Evolutionary conservation across 169 alveolate genomes (phyloP), one percentile per base, ranked within the genome.

Genomic region (Plasmodium reichenowi): DNA sequence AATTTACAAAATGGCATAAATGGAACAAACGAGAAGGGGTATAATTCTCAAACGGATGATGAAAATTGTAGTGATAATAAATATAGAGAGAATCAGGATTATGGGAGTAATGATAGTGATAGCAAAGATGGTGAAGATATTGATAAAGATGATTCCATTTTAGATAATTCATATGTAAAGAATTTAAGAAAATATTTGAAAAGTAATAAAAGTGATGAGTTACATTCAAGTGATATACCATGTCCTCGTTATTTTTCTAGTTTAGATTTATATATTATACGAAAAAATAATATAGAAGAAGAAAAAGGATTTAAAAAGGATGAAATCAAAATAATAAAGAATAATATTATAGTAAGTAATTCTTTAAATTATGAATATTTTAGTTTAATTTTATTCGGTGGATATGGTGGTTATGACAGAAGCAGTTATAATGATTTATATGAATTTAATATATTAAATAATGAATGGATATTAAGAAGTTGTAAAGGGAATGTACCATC

Each of bases 361-460:
- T 56, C 45, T 48, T 13, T 24, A 5, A 58, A 20, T 38, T 78
- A 78, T 24, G 89, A 78, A 66, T 66, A 66, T 66, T 78, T 78
- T 24, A 78, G 89, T 58, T 68, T 78, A n/a, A 78, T 78, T 38
- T 17, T 78, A 24, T 78, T 78, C 54, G 89, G 89, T n/a, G 89
- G 89, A 50, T 78, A 78, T 43, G 89, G 89, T 38, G 89, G 89
- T 2, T 66, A 78, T 70, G 89, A 78, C 59, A 64, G 89, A 64
- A 78, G 71, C 22, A 78, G 89, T 59, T 66, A 52, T 43, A 78
- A 78, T 59, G 89, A 78, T 70, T 15, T 78, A 43, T 66, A 78
- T 9, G 89, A 78, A 78, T 78, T 64, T 32, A 71, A 66, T 70
- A 64, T 78, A 13, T 29, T 78, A 32, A 78, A 24, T n/a, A 78